These are phyloP conservation scores for Bauhinia variegata DNA, from an alignment of 306 rosid genomes.

Conservation along the genomic window DNA sequence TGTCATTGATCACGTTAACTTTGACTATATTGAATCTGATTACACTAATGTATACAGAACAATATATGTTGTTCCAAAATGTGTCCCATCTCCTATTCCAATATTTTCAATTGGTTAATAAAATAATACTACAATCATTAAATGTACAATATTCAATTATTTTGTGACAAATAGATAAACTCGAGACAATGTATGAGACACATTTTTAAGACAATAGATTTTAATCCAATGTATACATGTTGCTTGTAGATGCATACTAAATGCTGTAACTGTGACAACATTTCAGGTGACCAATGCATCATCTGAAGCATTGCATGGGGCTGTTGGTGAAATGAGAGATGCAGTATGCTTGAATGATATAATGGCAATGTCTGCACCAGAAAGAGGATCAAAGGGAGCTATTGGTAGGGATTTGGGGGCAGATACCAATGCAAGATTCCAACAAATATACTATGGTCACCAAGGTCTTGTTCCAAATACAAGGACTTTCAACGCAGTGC, in stretches of 20 bases:
- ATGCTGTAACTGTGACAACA: slow-evolving; percentile 4
- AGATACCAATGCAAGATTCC: slow-evolving; percentile 4
- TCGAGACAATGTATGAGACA: too few species aligned
- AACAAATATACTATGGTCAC: not conserved
- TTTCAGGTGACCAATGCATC: slow-evolving; percentile 41
- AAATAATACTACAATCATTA: too few species aligned
- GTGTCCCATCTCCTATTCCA: too few species aligned
- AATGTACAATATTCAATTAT: too few species aligned
- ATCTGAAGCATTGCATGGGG: slow-evolving; percentile 27
- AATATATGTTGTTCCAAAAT: too few species aligned
- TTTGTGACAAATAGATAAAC: too few species aligned
- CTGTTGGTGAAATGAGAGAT: slow-evolving; percentile 20
- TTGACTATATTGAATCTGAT: too few species aligned
- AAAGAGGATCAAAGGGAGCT: not conserved
- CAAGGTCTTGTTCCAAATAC: slow-evolving; percentile 9
- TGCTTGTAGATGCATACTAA: not conserved
- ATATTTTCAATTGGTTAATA: too few species aligned
- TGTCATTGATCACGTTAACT: too few species aligned
- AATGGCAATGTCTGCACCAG: not conserved
- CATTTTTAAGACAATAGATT: too few species aligned
- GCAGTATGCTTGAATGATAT: slow-evolving; percentile 27
- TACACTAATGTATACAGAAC: too few species aligned
- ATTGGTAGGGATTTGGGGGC: slow-evolving; percentile 6
- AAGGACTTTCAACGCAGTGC: slow-evolving; percentile 20
- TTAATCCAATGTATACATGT: too few species aligned